These are phyloP conservation scores for Monosporozyma unispora DNA, from an alignment of 805 yeast species.

Conservation along the genomic window DNA sequence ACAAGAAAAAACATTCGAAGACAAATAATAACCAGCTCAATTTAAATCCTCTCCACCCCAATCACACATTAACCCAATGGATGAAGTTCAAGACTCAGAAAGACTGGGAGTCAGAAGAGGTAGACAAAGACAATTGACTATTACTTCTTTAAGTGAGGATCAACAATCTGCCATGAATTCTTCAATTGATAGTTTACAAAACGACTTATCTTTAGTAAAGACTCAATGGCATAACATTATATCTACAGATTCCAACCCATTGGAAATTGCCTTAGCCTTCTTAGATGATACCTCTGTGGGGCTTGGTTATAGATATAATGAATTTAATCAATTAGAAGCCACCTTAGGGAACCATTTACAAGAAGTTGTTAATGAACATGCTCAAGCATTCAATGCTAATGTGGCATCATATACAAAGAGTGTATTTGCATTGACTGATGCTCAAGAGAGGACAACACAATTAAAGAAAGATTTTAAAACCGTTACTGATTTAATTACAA, in stretches of 20 bases:
- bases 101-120: constrained; percentile 6
- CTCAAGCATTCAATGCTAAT: constrained; percentile 75
- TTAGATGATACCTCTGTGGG: constrained; percentile 90
- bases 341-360: constrained; percentile 51
- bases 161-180: constrained; percentile 24
- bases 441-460: constrained; percentile 47
- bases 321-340: constrained; percentile 53
- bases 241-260: constrained; percentile 58
- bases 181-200: constrained; percentile 24
- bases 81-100: neutral
- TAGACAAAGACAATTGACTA: constrained; percentile 26
- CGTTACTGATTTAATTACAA: constrained; percentile 43
- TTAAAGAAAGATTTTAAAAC: constrained; percentile 41
- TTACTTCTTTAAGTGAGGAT: constrained; percentile 21
- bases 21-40: too few relatives aligned
- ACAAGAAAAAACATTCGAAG: neutral
- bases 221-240: constrained; percentile 43
- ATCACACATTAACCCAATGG: neutral
- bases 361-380: constrained; percentile 68
- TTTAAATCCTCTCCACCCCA: neutral
- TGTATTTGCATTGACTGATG: constrained; percentile 50
- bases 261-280: constrained; percentile 75
- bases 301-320: constrained; percentile 59
- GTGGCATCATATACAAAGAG: constrained; percentile 77
- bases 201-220: constrained; percentile 28